Base-by-base conservation (phyloP, 2,329 filamentous ascomycete genomes). In the Talaromyces marneffei region DNA sequence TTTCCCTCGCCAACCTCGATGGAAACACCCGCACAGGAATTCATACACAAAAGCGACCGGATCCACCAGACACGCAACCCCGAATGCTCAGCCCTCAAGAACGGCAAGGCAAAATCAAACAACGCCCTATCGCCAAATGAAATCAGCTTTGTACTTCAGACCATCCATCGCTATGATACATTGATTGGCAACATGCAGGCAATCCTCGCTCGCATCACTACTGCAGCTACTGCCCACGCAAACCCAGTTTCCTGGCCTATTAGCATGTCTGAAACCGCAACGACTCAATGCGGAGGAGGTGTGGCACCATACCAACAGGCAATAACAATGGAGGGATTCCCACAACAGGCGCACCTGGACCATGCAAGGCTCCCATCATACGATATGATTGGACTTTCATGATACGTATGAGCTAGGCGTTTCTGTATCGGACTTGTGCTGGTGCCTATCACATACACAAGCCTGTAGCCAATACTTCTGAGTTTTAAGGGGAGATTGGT, bases 101-200 rank as follows among this genome's bases (percentile, higher is more conserved):
- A 29, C 20, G 52, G 33, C 29, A 31, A 42, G 18, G 37, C 37
- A 27, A 54, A 57, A 31, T n/a, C 31, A 7, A 31, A 31, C n/a
- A 40, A 42, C 23, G 20, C 20, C 12, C 18, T 59, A 25, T 52
- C 33, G 23, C 42, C 60, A 8, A 35, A n/a, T 18, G 27, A 62
- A 16, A 35, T 59, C 7, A 35, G 23, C 23, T 42, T 54, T 16
- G 9, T 58, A 5, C 23, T 53, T 12, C 44, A 59, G 12, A 37
- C 52, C 9, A 29, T 50, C 9, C 50, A 44, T 27, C 60, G 48
- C 20, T 59, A 62, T n/a, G 55, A 55, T 42, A 27, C 37, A 10
- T 48, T 62, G 20, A 27, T 62, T 44, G 55, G 42, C 8, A 40
- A 46, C 20, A 35, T 62, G 37, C 56, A 44, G 39, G 40, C 40